Conservation (phyloP, 2,329 filamentous ascomycete genomes). For the Alternaria gaisen region DNA sequence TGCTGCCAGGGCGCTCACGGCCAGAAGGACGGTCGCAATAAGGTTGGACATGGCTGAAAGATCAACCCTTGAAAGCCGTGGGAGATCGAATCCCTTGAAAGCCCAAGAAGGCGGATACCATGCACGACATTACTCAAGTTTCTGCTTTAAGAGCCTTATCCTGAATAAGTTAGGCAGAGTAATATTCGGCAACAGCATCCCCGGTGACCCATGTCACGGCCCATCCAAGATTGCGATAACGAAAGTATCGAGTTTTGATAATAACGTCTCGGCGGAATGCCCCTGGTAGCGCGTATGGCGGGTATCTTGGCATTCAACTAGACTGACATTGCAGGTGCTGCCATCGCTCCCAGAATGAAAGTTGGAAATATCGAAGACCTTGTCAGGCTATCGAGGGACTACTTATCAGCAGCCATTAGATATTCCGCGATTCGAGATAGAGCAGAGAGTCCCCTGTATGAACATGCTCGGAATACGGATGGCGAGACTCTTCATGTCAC, state of each 20-base stretch:
- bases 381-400: neutral
- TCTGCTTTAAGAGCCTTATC: neutral
- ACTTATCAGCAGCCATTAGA: neutral
- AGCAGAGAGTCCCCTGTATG: neutral
- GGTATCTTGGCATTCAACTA: neutral
- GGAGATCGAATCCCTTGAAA: slow-evolving; percentile 2
- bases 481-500: neutral
- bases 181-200: neutral
- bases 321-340: neutral
- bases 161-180: slow-evolving; percentile 1
- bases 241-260: neutral
- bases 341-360: neutral
- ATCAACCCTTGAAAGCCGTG: neutral
- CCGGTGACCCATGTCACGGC: neutral
- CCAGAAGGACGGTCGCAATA: slow-evolving; percentile 4
- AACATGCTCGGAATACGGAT: neutral
- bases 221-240: neutral
- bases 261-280: neutral
- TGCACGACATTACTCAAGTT: slow-evolving; percentile 8
- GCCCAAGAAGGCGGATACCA: neutral
- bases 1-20: slow-evolving; percentile 6
- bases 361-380: neutral
- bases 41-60: slow-evolving; percentile 9
- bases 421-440: neutral
- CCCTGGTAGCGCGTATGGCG: neutral